A percentile compares a stretch with the other conserved stretches of the same genome.
These are phyloP conservation scores for Colletotrichum neosansevieriae DNA, from an alignment of 2,329 filamentous ascomycete species.

Conservation along the genomic window DNA sequence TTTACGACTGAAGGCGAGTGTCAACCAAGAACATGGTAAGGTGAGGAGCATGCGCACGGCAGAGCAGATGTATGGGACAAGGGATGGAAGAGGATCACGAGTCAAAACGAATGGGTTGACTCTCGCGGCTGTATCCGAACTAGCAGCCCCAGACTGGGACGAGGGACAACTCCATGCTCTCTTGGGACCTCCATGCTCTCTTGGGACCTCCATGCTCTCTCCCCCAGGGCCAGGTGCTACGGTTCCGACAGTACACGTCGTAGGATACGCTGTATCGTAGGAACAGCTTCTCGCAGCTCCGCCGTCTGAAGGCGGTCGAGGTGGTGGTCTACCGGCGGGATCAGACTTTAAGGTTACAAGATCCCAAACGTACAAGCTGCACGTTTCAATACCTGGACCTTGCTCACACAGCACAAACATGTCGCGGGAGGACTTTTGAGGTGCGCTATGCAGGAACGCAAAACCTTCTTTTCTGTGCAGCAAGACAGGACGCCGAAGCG, in stretches of 20 bases:
- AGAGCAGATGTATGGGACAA: conserved; percentile 14
- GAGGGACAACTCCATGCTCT: not conserved
- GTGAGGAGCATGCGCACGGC: too few species aligned
- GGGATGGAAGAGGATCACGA: conserved; percentile 1
- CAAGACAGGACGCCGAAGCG: not conserved
- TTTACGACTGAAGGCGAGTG: not conserved
- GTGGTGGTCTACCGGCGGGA: not conserved
- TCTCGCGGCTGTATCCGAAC: conserved; percentile 10
- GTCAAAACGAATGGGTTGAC: not conserved
- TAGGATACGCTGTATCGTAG: conserved; percentile 7
- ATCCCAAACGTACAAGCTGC: conserved; percentile 26
- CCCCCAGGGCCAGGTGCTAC: conserved; percentile 7
- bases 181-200: not conserved
- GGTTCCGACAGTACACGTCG: conserved; percentile 21
- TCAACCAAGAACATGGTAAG: not conserved
- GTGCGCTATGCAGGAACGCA: conserved; percentile 1
- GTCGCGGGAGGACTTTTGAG: not conserved
- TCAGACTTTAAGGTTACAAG: conserved; percentile 31
- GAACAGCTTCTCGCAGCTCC: not conserved
- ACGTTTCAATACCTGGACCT: conserved; percentile 31
- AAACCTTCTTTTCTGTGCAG: conserved; percentile 5
- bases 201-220: not conserved
- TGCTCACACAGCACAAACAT: not conserved
- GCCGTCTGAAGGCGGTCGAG: conserved; percentile 18
- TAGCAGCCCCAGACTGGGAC: not conserved